Evolutionary conservation across 2,329 filamentous ascomycete species (phyloP).

Genomic region (Phoma sp.): DNA sequence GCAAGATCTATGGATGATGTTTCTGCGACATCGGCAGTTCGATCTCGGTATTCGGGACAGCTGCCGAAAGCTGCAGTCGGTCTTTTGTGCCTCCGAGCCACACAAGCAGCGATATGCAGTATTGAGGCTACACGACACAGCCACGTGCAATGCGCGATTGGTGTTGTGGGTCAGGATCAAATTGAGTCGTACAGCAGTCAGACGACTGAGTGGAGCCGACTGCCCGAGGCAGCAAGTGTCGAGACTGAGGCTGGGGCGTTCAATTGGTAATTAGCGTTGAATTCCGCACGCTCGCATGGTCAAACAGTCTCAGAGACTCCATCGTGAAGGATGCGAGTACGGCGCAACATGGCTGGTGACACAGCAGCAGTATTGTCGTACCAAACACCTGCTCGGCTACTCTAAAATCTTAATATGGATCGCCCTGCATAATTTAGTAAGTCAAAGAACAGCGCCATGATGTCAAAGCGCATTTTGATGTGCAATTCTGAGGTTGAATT

Average conservation of each 20-base stretch:
- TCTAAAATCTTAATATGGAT: not conserved
- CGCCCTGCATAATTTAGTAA: not conserved
- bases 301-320: not conserved
- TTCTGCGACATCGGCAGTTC: not conserved
- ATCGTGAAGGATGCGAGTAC: not conserved
- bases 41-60: not conserved
- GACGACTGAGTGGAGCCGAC: not conserved
- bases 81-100: not conserved
- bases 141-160: slow-evolving; percentile 20
- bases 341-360: slow-evolving; percentile 25
- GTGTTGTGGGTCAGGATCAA: not conserved
- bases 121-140: slow-evolving; percentile 3
- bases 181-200: not conserved
- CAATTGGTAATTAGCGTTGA: too few relatives aligned
- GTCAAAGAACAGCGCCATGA: not conserved
- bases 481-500: not conserved
- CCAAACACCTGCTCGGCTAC: not conserved
- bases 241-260: too few relatives aligned
- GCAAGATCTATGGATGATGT: not conserved
- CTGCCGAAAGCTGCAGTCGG: not conserved
- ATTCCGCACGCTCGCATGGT: not conserved
- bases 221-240: not conserved
- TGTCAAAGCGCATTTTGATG: not conserved
- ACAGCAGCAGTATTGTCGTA: slow-evolving; percentile 17
- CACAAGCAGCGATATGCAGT: not conserved